A percentile compares a stretch with the other conserved stretches of the same genome.
phyloP scores from a whole-genome alignment of 2,329 filamentous ascomycete genomes.

The Calonectria ilicicola region DNA sequence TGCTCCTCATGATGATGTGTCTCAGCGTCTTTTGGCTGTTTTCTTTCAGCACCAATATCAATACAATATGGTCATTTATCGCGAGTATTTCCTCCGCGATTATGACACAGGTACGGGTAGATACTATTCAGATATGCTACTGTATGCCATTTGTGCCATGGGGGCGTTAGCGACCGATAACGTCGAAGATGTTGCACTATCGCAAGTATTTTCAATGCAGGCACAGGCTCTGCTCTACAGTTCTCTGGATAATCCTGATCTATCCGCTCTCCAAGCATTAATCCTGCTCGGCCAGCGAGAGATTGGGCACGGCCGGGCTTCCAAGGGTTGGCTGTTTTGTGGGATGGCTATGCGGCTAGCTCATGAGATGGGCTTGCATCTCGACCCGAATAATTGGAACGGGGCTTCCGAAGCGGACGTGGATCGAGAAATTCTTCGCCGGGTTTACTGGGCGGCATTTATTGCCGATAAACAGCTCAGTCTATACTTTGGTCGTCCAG shows the following conservation, averaged over 20 bases:
- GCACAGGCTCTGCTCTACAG: constrained; percentile 57
- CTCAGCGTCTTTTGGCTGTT: constrained; percentile 57
- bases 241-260: constrained; percentile 58
- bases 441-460: constrained; percentile 64
- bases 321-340: constrained; percentile 64
- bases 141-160: constrained; percentile 61
- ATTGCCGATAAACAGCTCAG: constrained; percentile 63
- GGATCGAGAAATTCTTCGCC: constrained; percentile 54
- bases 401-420: constrained; percentile 48
- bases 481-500: constrained; percentile 63
- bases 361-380: constrained; percentile 64
- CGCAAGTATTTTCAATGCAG: constrained; percentile 55
- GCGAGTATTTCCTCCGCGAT: constrained; percentile 63
- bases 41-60: constrained; percentile 62
- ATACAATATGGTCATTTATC: constrained; percentile 62
- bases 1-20: constrained; percentile 57
- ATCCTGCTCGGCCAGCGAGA: constrained; percentile 59
- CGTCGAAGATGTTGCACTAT: constrained; percentile 48
- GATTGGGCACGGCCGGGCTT: constrained; percentile 59
- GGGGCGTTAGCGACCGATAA: constrained; percentile 58
- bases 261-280: constrained; percentile 60
- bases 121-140: constrained; percentile 62
- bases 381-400: constrained; percentile 63
- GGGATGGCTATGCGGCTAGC: constrained; percentile 64
- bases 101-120: constrained; percentile 58